These are phyloP conservation scores for Fraxinus platypoda DNA, from an alignment of 305 asterid genomes.

Conservation along the genomic window DNA sequence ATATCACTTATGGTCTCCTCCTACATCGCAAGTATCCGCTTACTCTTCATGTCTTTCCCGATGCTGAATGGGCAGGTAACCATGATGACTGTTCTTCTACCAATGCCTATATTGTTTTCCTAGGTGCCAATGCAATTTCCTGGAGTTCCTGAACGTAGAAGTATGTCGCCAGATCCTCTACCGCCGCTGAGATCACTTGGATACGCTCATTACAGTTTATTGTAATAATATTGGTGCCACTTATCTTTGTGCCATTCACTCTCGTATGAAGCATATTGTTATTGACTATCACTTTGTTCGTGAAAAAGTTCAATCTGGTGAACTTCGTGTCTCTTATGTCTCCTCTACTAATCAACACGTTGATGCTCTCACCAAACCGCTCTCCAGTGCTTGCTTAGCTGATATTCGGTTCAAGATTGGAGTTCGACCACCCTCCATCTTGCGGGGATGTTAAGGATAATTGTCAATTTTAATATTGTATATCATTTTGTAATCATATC, in stretches of 20 bases:
- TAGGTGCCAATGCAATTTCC: background rate
- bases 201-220: background rate
- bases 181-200: background rate
- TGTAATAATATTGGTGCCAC: slow-evolving; percentile 10
- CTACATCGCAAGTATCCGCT: background rate
- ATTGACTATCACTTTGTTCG: background rate
- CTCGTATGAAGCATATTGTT: background rate
- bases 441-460: background rate
- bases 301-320: background rate
- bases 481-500: too few species aligned
- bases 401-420: background rate
- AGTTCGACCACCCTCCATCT: background rate
- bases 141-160: background rate
- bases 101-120: background rate
- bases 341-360: background rate
- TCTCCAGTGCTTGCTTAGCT: background rate
- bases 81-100: background rate
- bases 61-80: background rate
- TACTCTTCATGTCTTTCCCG: background rate
- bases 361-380: background rate
- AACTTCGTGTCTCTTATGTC: background rate
- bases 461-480: background rate
- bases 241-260: background rate
- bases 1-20: background rate
- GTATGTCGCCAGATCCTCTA: background rate